Evolutionary conservation across 345 rosid genomes (phyloP), one percentile per base, ranked within the genome.

Genomic region (Excoecaria agallocha): DNA sequence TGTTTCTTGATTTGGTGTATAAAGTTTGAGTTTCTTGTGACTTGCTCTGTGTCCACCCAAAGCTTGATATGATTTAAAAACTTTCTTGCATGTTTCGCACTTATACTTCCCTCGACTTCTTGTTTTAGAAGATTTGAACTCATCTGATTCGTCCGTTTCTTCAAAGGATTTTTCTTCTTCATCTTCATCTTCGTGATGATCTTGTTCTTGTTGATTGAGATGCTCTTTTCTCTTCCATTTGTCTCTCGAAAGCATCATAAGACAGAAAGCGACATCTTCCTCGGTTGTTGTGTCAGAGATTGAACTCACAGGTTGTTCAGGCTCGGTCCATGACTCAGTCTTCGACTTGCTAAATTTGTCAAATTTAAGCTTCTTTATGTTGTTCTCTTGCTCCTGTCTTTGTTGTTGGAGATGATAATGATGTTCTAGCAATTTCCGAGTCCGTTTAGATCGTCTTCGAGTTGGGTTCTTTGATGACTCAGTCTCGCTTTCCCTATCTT

Each of bases 1-100:
- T 19, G 77, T 49, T 73, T 72, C 75, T 46, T 54, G 73, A 62
- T 70, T 66, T 73, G 83, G 78, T 50, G 77, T 74, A 56, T 49
- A 20, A 67, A 82, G 74, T 77, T 76, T 86, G 38, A 87, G 84
- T 74, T 89, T 91, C 83, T 88, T 90, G 83, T 94, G 98, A 61
- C 97, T 94, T 68, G 98, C 98, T 70, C 94, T 75, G 73, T 95
- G 99, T 1, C 98, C 95, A 62, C 98, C 97, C 52, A 95, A 75
- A 24, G 97, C 99, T 82, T 93, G 98, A 81, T 93, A 95, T 12
- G 99, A 93, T 79, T 87, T 90, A 60, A 95, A 93, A 65, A 83
- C 86, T 76, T 86, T 90, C 8, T 81, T 89, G 77, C 99, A 95
- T 46, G 97, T 91, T 61, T 93, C 96, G 45, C 99, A 95, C 77